phyloP scores from a whole-genome alignment of 2,329 filamentous ascomycete genomes.

The Talaromyces pinophilus region DNA sequence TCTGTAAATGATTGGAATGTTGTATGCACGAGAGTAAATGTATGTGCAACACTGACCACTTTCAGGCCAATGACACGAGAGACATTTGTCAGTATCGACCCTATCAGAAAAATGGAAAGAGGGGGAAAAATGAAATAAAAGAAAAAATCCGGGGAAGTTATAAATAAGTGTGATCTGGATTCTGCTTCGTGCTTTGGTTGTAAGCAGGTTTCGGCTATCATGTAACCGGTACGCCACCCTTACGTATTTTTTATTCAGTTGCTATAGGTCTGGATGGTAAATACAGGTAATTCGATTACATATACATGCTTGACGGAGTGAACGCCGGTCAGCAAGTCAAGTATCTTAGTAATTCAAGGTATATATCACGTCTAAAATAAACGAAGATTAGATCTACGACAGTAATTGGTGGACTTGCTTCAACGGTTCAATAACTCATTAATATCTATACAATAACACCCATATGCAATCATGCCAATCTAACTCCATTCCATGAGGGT shows the following conservation, averaged over 20 bases:
- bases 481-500: conserved; percentile 23
- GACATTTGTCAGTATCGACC: conserved; percentile 15
- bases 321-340: neutral
- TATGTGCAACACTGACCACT: neutral
- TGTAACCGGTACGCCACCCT: conserved; percentile 17
- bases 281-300: conserved; percentile 1
- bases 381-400: neutral
- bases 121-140: neutral
- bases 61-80: conserved; percentile 16
- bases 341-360: neutral
- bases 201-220: conserved; percentile 19
- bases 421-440: neutral
- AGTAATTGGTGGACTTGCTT: neutral
- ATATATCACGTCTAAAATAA: neutral
- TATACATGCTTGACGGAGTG: neutral
- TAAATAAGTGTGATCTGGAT: neutral
- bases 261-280: neutral
- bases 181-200: neutral
- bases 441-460: conserved; percentile 13
- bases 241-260: neutral
- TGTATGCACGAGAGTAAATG: neutral
- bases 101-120: neutral
- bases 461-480: conserved; percentile 16
- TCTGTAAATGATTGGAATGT: conserved; percentile 9
- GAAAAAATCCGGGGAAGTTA: conserved; percentile 8